phyloP scores from a whole-genome alignment of 441 rosid species.

The Erodium moschatum region DNA sequence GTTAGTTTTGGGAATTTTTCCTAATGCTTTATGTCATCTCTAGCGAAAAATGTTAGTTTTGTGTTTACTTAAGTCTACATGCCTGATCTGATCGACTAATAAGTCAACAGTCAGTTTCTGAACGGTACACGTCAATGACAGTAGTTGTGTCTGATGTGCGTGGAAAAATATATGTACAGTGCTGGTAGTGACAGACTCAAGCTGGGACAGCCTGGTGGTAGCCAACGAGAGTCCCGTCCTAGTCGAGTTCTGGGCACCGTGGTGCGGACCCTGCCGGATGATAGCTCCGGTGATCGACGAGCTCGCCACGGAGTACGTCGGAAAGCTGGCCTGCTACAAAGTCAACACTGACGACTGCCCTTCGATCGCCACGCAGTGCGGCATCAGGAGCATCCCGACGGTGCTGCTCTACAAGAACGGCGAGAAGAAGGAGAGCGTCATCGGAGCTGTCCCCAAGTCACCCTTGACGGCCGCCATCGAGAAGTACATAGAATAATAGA shows the following conservation, averaged over 20 bases:
- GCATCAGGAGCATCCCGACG: constrained; percentile 85
- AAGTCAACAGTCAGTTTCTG: too few relatives aligned
- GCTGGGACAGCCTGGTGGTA: constrained; percentile 69
- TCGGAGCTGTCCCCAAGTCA: constrained; percentile 78
- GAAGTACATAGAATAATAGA: constrained; percentile 33
- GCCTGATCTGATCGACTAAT: too few relatives aligned
- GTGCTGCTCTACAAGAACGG: constrained; percentile 79
- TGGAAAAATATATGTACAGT: constrained; percentile 25
- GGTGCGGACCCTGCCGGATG: constrained; percentile 98
- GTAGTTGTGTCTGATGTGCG: too few relatives aligned
- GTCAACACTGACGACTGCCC: constrained; percentile 85
- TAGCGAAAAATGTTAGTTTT: too few relatives aligned
- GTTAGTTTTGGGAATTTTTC: too few relatives aligned
- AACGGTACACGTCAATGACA: too few relatives aligned
- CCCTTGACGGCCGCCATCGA: constrained; percentile 64
- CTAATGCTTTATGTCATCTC: too few relatives aligned
- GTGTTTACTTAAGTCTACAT: too few relatives aligned
- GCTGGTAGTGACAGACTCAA: constrained; percentile 41
- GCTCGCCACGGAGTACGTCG: constrained; percentile 59
- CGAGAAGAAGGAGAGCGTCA: constrained; percentile 76
- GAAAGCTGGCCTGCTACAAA: constrained; percentile 77
- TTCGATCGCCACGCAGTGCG: constrained; percentile 54
- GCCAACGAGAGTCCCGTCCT: constrained; percentile 55
- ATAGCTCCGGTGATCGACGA: constrained; percentile 75
- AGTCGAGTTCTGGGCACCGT: constrained; percentile 96